A percentile compares a stretch with the other conserved stretches of the same genome.
Conservation (phyloP, 345 rosid genomes). For the Hibiscus mutabilis region DNA sequence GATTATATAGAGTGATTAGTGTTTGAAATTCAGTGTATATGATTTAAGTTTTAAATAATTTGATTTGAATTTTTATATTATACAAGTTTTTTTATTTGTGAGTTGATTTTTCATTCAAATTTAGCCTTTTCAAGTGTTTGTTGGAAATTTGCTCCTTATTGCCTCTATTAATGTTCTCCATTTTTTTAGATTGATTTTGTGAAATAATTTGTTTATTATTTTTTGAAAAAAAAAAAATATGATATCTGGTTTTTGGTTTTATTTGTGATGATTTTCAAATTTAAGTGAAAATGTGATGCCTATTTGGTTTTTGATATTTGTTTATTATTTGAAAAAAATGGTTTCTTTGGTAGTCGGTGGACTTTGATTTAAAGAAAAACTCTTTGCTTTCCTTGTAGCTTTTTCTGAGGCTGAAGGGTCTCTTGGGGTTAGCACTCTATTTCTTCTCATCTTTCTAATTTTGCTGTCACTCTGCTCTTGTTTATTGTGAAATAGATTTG, state of each 20-base stretch:
- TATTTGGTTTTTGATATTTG: slow-evolving; percentile 6
- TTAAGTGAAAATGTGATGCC: slow-evolving; percentile 17
- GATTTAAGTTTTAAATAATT: too few relatives aligned
- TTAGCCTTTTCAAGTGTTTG: not conserved
- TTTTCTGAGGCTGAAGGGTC: slow-evolving; percentile 3
- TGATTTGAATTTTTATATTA: too few relatives aligned
- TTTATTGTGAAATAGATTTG: slow-evolving; percentile 1
- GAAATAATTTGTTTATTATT: too few relatives aligned
- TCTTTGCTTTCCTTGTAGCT: slow-evolving; percentile 9
- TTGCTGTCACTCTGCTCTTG: not conserved
- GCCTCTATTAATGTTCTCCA: too few relatives aligned
- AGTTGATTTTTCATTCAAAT: slow-evolving; percentile 8
- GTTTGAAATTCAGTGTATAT: too few relatives aligned
- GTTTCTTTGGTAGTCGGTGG: slow-evolving; percentile 17
- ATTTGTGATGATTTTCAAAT: too few relatives aligned
- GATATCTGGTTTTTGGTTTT: too few relatives aligned
- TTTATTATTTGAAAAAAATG: slow-evolving; percentile 16
- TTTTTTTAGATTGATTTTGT: too few relatives aligned
- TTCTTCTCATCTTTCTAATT: not conserved
- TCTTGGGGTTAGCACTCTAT: not conserved
- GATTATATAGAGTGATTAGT: too few relatives aligned
- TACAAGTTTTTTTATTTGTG: not conserved
- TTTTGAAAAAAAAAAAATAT: too few relatives aligned
- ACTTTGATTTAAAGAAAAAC: slow-evolving; percentile 13
- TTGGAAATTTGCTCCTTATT: too few relatives aligned